Percentiles rank a stretch among this genome's conserved stretches.
These are phyloP conservation scores for Nannizziopsis barbatae DNA, from an alignment of 2,329 filamentous ascomycete genomes.

Conservation along the genomic window DNA sequence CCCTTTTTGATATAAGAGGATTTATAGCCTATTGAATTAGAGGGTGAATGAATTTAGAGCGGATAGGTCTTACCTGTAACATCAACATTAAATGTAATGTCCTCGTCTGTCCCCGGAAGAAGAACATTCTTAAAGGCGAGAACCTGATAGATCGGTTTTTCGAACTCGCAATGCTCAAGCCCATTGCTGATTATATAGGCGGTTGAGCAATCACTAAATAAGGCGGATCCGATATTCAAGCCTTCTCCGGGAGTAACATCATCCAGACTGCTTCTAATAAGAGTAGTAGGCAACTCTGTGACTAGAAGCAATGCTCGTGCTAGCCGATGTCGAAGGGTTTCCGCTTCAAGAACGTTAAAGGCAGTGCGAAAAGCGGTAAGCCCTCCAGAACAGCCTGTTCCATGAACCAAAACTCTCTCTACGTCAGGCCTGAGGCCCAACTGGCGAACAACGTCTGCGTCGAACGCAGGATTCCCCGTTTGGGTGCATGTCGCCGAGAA, in stretches of 20 bases:
- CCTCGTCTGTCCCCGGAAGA: constrained; percentile 3
- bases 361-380: constrained; percentile 1
- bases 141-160: constrained; percentile 3
- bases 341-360: not conserved
- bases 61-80: not conserved
- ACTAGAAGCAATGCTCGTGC: constrained; percentile 1
- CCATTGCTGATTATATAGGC: constrained; percentile 6
- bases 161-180: not conserved
- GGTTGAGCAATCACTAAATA: constrained; percentile 4
- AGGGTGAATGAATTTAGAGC: not conserved
- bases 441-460: not conserved
- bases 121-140: constrained; percentile 3
- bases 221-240: constrained; percentile 1
- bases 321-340: not conserved
- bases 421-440: not conserved
- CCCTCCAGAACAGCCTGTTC: constrained; percentile 2
- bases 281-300: not conserved
- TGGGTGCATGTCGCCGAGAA: constrained; percentile 6
- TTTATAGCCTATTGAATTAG: constrained; percentile 3
- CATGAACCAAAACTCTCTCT: constrained; percentile 3
- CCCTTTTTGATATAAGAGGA: constrained; percentile 1
- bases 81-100: constrained; percentile 4
- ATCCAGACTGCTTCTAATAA: constrained; percentile 5
- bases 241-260: not conserved
- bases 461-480: constrained; percentile 3